Conservation (phyloP, 2,329 filamentous ascomycete genomes). For the Blumeriella jaapii region DNA sequence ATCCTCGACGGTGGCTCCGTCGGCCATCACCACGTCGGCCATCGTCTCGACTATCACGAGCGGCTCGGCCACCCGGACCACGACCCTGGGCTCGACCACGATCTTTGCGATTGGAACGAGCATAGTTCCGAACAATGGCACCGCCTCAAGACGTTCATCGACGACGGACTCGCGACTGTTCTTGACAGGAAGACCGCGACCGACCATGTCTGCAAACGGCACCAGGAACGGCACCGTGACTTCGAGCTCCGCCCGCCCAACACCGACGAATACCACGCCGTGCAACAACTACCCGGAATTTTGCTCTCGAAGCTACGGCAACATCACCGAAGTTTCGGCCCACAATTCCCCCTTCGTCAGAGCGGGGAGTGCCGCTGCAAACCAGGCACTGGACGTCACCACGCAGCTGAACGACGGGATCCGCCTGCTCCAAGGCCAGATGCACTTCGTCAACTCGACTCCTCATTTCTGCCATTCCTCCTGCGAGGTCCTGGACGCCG, state of each 20-base stretch:
- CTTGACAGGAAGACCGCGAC: conserved; percentile 25
- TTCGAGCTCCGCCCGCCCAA: conserved; percentile 31
- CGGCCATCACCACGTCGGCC: conserved; percentile 19
- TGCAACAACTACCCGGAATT: conserved; percentile 75
- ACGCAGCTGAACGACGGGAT: conserved; percentile 69
- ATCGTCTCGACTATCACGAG: conserved; percentile 20
- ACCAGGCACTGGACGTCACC: conserved; percentile 57
- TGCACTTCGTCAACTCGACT: conserved; percentile 47
- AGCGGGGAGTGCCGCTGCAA: conserved; percentile 60
- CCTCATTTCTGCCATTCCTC: conserved; percentile 76
- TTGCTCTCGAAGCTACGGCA: conserved; percentile 65
- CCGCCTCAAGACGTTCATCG: conserved; percentile 17
- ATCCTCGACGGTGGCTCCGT: conserved; percentile 2
- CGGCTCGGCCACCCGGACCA: conserved; percentile 17
- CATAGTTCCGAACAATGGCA: conserved; percentile 14
- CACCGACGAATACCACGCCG: conserved; percentile 58
- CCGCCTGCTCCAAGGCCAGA: conserved; percentile 51
- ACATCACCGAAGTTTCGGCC: conserved; percentile 65
- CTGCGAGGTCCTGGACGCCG: conserved; percentile 72
- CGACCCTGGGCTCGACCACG: conserved; percentile 22
- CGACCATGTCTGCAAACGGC: conserved; percentile 32
- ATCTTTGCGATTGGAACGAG: conserved; percentile 18
- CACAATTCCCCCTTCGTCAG: conserved; percentile 75
- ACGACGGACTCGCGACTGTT: conserved; percentile 30
- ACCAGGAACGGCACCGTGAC: conserved; percentile 37